phyloP scores from a whole-genome alignment of 495 filamentous ascomycete species.

The Haplographium delicatum region DNA sequence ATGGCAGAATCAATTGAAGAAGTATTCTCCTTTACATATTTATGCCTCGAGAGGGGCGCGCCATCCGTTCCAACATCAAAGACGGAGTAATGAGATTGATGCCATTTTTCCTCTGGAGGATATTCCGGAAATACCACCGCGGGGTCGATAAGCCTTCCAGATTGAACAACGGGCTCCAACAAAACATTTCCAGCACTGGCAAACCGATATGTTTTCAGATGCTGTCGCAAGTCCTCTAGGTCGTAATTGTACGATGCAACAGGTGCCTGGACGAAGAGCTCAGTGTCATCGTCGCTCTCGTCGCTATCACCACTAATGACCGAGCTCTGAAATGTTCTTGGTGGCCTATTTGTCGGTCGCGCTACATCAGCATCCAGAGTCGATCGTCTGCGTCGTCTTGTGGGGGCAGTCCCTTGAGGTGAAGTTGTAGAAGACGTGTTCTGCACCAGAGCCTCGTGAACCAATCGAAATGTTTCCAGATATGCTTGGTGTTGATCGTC shows the following conservation, averaged over 20 bases:
- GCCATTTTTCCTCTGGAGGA: conserved; percentile 30
- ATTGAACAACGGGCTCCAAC: conserved; percentile 30
- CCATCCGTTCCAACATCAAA: conserved; percentile 45
- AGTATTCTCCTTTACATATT: conserved; percentile 24
- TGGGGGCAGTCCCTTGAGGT: conserved; percentile 1
- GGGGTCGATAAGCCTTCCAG: conserved; percentile 29
- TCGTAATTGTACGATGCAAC: conserved; percentile 25
- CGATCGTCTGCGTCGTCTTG: conserved; percentile 2
- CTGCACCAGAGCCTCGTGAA: conserved; percentile 28
- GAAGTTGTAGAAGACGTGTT: conserved; percentile 5
- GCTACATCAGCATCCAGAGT: conserved; percentile 4
- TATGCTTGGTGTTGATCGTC: conserved; percentile 34
- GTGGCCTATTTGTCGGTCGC: not conserved
- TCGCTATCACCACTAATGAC: conserved; percentile 25
- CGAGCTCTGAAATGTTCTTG: conserved; percentile 15
- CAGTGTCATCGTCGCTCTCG: conserved; percentile 29
- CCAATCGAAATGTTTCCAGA: conserved; percentile 28
- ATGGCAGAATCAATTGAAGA: conserved; percentile 25
- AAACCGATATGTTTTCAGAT: conserved; percentile 32
- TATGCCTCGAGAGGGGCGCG: conserved; percentile 27
- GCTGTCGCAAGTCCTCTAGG: conserved; percentile 32
- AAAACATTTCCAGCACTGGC: conserved; percentile 29
- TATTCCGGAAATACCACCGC: conserved; percentile 29
- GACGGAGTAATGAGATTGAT: conserved; percentile 42
- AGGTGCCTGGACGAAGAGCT: conserved; percentile 25